Percentiles rank a stretch among this genome's conserved stretches.
phyloP scores from a whole-genome alignment of 2,329 filamentous ascomycete species.

The Colletotrichum liriopes region DNA sequence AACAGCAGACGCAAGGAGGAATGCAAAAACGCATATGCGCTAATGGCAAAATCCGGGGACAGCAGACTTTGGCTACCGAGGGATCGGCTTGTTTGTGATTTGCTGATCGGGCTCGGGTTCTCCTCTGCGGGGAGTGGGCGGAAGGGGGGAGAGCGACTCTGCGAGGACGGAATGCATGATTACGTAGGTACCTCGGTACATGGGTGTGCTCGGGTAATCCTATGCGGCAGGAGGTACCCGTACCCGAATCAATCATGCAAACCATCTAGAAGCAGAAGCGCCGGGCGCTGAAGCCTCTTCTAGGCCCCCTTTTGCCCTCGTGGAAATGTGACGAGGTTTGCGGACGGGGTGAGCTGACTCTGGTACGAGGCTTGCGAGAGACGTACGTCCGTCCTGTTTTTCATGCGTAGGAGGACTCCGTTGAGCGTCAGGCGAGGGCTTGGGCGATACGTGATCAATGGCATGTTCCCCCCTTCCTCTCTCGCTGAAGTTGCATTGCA shows the following conservation, averaged over 20 bases:
- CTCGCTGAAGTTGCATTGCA: not conserved
- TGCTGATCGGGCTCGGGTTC: conserved; percentile 28
- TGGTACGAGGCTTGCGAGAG: conserved; percentile 37
- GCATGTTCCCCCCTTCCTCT: not conserved
- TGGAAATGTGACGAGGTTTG: not conserved
- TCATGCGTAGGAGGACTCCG: conserved; percentile 32
- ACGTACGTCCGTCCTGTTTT: not conserved
- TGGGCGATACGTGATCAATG: conserved; percentile 1
- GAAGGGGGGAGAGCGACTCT: not conserved
- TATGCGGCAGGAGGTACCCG: conserved; percentile 18
- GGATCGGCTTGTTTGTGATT: conserved; percentile 41
- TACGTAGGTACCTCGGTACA: conserved; percentile 37
- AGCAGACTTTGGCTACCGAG: conserved; percentile 30
- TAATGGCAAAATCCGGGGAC: conserved; percentile 43
- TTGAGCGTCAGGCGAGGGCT: conserved; percentile 13
- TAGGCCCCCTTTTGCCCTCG: conserved; percentile 17
- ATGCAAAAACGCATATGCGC: conserved; percentile 35
- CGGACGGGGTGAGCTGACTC: conserved; percentile 31
- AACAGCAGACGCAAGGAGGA: conserved; percentile 6
- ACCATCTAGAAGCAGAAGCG: not conserved
- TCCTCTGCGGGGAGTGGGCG: conserved; percentile 27
- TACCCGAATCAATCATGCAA: conserved; percentile 16
- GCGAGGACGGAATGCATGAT: conserved; percentile 28
- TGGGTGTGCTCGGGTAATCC: conserved; percentile 10
- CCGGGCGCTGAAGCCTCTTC: conserved; percentile 23